Conservation (phyloP, 1,139 yeast genomes). For the Lodderomyces oxycetoniae region DNA sequence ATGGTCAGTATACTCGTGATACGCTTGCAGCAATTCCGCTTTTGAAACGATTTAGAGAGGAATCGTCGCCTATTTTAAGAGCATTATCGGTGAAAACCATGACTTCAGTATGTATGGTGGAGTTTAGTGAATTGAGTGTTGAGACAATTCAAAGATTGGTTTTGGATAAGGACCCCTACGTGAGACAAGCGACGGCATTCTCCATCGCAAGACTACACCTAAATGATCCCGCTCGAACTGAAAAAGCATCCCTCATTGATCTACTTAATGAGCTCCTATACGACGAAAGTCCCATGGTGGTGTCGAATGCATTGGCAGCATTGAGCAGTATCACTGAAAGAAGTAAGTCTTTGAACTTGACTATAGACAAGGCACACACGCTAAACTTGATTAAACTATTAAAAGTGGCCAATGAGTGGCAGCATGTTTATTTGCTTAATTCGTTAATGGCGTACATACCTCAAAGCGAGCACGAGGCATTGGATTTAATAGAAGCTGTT, state of each 20-base stretch:
- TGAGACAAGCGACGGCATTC: slow-evolving; percentile 67
- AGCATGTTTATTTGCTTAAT: slow-evolving; percentile 65
- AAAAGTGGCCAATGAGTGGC: slow-evolving; percentile 68
- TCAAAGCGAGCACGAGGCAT: slow-evolving; percentile 59
- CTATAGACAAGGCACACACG: slow-evolving; percentile 56
- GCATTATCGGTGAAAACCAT: slow-evolving; percentile 61
- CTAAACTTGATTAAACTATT: slow-evolving; percentile 46
- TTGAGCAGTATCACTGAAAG: slow-evolving; percentile 62
- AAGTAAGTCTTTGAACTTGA: slow-evolving; percentile 44
- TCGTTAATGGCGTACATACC: slow-evolving; percentile 73
- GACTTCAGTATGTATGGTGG: slow-evolving; percentile 52
- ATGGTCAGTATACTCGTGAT: slow-evolving; percentile 53
- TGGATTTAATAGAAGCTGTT: slow-evolving; percentile 59
- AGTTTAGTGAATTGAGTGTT: slow-evolving; percentile 40
- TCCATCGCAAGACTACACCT: slow-evolving; percentile 68
- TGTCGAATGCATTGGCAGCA: slow-evolving; percentile 70
- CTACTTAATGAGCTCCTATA: slow-evolving; percentile 54
- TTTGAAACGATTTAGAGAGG: slow-evolving; percentile 47
- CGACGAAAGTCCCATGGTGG: slow-evolving; percentile 59
- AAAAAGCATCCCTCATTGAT: slow-evolving; percentile 45
- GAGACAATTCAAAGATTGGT: slow-evolving; percentile 29
- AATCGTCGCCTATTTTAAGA: slow-evolving; percentile 30
- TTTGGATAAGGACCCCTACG: slow-evolving; percentile 52
- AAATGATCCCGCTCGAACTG: slow-evolving; percentile 45
- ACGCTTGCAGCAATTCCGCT: slow-evolving; percentile 55